A percentile compares a stretch with the other conserved stretches of the same genome.
Evolutionary conservation across 2,329 filamentous ascomycete species (phyloP).

Genomic region (Dendryphion nanum): DNA sequence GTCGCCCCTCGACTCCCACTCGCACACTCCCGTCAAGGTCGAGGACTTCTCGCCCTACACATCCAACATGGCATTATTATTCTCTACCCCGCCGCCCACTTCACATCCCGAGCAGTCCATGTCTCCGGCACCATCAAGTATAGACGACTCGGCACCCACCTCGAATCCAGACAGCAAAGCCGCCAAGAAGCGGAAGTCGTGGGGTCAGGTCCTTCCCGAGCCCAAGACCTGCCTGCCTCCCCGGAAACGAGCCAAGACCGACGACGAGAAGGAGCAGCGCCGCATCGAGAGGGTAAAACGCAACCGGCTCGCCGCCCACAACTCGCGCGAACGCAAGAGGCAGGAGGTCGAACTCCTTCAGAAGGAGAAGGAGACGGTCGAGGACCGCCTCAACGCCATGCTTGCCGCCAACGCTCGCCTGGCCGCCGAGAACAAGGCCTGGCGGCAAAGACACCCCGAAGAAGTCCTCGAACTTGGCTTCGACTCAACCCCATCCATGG

Average conservation of each 20-base stretch:
- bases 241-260: slow-evolving; percentile 96
- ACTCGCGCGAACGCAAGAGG: slow-evolving; percentile 90
- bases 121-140: not conserved
- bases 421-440: slow-evolving; percentile 47
- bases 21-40: slow-evolving; percentile 41
- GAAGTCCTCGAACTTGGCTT: slow-evolving; percentile 21
- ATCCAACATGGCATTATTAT: no score
- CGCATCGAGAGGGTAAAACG: slow-evolving; percentile 95
- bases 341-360: slow-evolving; percentile 84
- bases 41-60: slow-evolving; percentile 36
- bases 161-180: slow-evolving; percentile 51
- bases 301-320: slow-evolving; percentile 93
- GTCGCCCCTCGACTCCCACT: slow-evolving; percentile 18
- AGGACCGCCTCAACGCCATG: slow-evolving; percentile 60
- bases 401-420: slow-evolving; percentile 51
- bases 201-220: slow-evolving; percentile 94
- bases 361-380: slow-evolving; percentile 61
- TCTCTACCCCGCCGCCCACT: slow-evolving; percentile 19
- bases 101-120: slow-evolving; percentile 5
- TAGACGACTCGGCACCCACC: not conserved
- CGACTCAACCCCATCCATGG: slow-evolving; percentile 20
- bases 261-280: slow-evolving; percentile 97
- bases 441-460: slow-evolving; percentile 32
- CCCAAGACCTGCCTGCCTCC: slow-evolving; percentile 96
- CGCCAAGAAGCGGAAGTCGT: slow-evolving; percentile 94